A percentile compares a stretch with the other conserved stretches of the same genome.
These are phyloP conservation scores for Volvox reticuliferus DNA, from an alignment of 139 green algal genomes.

Conservation along the genomic window DNA sequence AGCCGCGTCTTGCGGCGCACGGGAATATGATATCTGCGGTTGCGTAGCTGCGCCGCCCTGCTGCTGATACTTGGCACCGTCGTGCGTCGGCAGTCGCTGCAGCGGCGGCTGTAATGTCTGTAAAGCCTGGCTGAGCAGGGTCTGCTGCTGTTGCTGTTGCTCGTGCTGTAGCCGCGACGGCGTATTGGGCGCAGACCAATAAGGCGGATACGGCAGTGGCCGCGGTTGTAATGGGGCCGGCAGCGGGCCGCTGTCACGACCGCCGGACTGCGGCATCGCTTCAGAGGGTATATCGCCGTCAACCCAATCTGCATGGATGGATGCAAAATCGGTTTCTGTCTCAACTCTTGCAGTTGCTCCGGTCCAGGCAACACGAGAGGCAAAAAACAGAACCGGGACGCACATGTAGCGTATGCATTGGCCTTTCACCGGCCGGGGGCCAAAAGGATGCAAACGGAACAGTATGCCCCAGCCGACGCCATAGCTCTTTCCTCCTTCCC, in stretches of 20 bases:
- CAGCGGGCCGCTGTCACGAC: conserved; percentile 1
- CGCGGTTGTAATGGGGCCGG: neutral
- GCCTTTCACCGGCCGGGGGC: too few relatives aligned
- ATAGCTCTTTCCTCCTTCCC: too few relatives aligned
- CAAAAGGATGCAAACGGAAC: too few relatives aligned
- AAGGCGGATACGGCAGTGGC: neutral
- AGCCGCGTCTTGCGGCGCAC: neutral
- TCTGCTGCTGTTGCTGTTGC: neutral
- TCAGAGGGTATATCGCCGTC: neutral
- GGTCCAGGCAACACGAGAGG: too few relatives aligned
- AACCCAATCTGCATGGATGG: neutral
- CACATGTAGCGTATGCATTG: too few relatives aligned
- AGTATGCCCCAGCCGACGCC: too few relatives aligned
- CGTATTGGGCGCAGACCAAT: neutral
- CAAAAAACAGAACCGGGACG: too few relatives aligned
- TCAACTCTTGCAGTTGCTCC: too few relatives aligned
- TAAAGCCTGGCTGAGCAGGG: neutral
- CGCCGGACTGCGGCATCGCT: neutral
- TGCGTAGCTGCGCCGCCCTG: neutral
- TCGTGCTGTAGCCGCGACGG: neutral
- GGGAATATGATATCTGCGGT: neutral
- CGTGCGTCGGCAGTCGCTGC: neutral
- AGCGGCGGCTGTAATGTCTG: neutral
- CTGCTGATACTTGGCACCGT: neutral
- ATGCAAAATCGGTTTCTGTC: too few relatives aligned